Conservation (phyloP, 345 rosid species). For the Gossypium longicalyx region DNA sequence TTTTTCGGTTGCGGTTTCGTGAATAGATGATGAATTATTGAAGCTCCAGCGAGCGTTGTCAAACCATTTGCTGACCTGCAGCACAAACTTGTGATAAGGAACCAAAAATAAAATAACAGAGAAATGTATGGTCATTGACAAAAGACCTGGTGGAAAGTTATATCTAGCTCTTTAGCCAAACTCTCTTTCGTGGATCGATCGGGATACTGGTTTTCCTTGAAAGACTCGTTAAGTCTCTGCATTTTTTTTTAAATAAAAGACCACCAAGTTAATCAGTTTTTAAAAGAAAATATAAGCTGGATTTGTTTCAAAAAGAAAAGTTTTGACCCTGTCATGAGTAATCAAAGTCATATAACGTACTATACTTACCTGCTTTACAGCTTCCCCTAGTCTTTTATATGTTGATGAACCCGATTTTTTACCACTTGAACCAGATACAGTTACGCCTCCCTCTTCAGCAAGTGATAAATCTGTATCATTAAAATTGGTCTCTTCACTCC, state of each 20-base stretch:
- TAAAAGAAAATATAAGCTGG: background rate
- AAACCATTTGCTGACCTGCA: constrained; percentile 84
- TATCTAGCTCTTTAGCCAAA: constrained; percentile 60
- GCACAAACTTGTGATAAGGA: background rate
- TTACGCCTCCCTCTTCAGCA: constrained; percentile 19
- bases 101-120: background rate
- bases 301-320: background rate
- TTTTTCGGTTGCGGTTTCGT: constrained; percentile 13
- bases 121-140: background rate
- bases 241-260: background rate
- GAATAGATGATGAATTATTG: constrained; percentile 36
- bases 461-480: constrained; percentile 18
- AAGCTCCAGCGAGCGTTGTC: constrained; percentile 70
- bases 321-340: background rate
- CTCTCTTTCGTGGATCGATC: constrained; percentile 51
- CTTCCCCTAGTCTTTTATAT: constrained; percentile 49
- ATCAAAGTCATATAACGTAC: background rate
- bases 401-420: constrained; percentile 31
- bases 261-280: background rate
- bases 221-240: constrained; percentile 59
- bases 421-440: constrained; percentile 25
- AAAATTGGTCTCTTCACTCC: constrained; percentile 21
- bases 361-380: constrained; percentile 54
- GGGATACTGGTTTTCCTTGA: constrained; percentile 68
- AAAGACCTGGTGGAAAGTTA: constrained; percentile 64